Base-by-base conservation (phyloP, 306 rosid species). In the Mimosa pudica region DNA sequence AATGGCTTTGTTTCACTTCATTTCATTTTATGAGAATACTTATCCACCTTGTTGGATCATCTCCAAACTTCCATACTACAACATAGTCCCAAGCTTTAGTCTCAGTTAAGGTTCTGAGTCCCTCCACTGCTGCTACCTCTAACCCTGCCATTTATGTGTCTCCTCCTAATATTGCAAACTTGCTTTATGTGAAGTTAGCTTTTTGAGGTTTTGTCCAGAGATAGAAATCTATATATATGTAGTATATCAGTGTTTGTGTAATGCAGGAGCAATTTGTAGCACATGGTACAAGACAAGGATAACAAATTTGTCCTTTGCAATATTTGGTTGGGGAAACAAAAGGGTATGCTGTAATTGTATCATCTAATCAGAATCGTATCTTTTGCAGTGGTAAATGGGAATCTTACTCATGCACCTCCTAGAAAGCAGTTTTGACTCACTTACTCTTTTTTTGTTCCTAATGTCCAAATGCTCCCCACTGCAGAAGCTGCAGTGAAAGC, bases 61-160 rank as follows among this genome's bases (percentile, higher is more conserved):
- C 87, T 17, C 94, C 92, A 45, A 84, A 84, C 85, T 85, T 94
- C 98, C 96, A 92, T 76, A 89, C 82, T 79, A 90, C 94, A 32
- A 80, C 75, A 9, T 85, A 94, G 77, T 94, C 94, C 97, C 97
- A 94, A 73, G 74, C 71, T 14, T 77, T 88, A 33, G 88, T 81
- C 82, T 75, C 70, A 48, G 87, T 86, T 54, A 94, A 78, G 45
- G 94, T 86, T 62, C 97, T 82, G 76, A 94, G 83, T 81, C 84
- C 86, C 69, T 94, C 92, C 65, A 85, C 74, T 45, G 74, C 9
- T 70, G 38, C 48, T 52, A 79, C 57, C 8, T 60, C 68, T 35
- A 80, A 75, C 77, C 68, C 78, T 67, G 51, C 73, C 90, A 86
- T 62, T 62, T 84, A 8, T 68, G 13, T 70, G 46, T 84, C 33